phyloP scores from a whole-genome alignment of 371 early-diverging fungal species.

The Nematocida ironsii region DNA sequence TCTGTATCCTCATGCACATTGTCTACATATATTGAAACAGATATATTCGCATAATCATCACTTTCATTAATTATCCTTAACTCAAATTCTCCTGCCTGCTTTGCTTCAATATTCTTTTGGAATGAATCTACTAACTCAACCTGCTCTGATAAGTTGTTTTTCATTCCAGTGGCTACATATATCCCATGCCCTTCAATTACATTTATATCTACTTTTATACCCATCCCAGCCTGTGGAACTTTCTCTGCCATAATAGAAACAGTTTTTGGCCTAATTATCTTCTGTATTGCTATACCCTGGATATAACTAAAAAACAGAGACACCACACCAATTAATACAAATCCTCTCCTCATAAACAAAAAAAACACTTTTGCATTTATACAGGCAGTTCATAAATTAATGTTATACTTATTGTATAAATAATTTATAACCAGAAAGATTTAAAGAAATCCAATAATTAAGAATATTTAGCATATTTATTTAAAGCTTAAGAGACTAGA shows the following conservation, averaged over 20 bases:
- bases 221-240: slow-evolving; percentile 30
- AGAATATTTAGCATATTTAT: not conserved
- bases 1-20: slow-evolving; percentile 52
- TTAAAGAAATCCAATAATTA: no score
- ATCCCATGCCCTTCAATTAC: slow-evolving; percentile 29
- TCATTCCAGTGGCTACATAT: slow-evolving; percentile 17
- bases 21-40: slow-evolving; percentile 43
- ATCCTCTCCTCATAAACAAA: slow-evolving; percentile 45
- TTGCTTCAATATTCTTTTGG: slow-evolving; percentile 42
- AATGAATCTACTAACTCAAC: slow-evolving; percentile 15
- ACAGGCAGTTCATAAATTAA: not conserved
- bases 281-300: slow-evolving; percentile 42
- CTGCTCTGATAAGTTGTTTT: not conserved
- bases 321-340: not conserved
- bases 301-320: slow-evolving; percentile 6
- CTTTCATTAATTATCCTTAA: slow-evolving; percentile 26
- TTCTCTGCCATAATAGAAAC: slow-evolving; percentile 28
- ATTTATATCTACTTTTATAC: slow-evolving; percentile 35
- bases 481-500: not conserved
- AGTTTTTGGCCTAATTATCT: slow-evolving; percentile 47
- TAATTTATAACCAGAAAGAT: not conserved
- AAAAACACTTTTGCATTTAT: slow-evolving; percentile 28
- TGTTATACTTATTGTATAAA: no score
- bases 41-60: slow-evolving; percentile 14
- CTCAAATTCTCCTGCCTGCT: slow-evolving; percentile 48